These are phyloP conservation scores for Microascus cirrosus DNA, from an alignment of 2,329 filamentous ascomycete genomes.

Conservation along the genomic window DNA sequence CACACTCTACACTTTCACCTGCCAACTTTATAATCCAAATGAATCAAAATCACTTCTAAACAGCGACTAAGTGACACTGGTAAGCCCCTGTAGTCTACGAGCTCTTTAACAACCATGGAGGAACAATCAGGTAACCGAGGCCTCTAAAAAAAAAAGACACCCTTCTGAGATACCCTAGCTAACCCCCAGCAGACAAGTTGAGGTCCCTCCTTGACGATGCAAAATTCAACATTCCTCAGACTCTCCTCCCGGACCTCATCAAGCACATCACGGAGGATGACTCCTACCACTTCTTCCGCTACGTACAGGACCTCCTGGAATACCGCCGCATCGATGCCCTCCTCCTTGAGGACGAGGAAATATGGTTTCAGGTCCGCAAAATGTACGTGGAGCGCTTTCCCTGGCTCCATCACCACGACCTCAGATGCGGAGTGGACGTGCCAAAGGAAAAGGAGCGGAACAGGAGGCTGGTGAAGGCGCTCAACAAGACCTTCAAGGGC, in stretches of 20 bases:
- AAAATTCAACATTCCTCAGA: neutral
- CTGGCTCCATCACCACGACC: constrained; percentile 3
- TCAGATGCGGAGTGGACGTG: neutral
- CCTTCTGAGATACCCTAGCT: neutral
- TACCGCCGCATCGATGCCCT: constrained; percentile 10
- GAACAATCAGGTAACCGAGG: neutral
- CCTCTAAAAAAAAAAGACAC: too few species aligned
- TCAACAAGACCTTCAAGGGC: constrained; percentile 2
- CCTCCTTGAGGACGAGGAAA: constrained; percentile 7
- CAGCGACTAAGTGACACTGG: neutral
- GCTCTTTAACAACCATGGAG: neutral
- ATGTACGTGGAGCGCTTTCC: constrained; percentile 13
- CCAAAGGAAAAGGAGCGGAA: neutral
- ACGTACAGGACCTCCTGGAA: constrained; percentile 1
- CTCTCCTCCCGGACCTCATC: neutral
- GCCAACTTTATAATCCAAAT: neutral
- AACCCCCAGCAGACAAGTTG: constrained; percentile 1
- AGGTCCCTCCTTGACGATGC: neutral
- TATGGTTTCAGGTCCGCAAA: constrained; percentile 7
- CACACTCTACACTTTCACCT: neutral
- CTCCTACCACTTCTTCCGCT: constrained; percentile 3
- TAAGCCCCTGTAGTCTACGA: neutral
- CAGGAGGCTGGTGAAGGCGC: neutral
- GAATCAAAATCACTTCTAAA: neutral
- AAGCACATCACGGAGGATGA: neutral